Evolutionary conservation across 140 eudicot species (phyloP).

Genomic region (Ambrosia hybrid): DNA sequence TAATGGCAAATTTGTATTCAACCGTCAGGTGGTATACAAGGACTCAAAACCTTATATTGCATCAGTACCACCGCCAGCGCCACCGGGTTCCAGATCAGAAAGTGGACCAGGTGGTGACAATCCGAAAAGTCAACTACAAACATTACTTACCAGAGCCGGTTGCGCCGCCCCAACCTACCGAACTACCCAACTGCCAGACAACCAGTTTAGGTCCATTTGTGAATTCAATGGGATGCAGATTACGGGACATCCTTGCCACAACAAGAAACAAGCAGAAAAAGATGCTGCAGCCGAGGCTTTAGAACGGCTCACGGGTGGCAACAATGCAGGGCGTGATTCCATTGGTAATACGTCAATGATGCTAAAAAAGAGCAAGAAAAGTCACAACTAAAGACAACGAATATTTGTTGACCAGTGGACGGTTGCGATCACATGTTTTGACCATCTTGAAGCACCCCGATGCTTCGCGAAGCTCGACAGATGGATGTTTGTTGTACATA

Average conservation of each 20-base stretch:
- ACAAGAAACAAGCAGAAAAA: constrained; percentile 89
- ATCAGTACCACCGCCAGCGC: constrained; percentile 34
- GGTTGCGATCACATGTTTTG: constrained; percentile 1
- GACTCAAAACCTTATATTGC: constrained; percentile 36
- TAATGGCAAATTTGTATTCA: constrained; percentile 68
- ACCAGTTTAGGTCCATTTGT: constrained; percentile 62
- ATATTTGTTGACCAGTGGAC: background rate
- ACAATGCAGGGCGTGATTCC: constrained; percentile 21
- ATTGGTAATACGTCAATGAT: constrained; percentile 48
- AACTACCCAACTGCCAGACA: constrained; percentile 51
- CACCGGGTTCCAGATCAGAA: constrained; percentile 39
- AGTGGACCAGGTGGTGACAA: constrained; percentile 97
- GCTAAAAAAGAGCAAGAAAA: constrained; percentile 78
- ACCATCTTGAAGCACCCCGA: constrained; percentile 2
- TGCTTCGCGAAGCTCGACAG: background rate
- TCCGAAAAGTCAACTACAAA: constrained; percentile 82
- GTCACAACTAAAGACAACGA: constrained; percentile 34
- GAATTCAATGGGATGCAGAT: constrained; percentile 83
- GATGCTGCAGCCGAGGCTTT: constrained; percentile 94
- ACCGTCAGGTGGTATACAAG: constrained; percentile 42
- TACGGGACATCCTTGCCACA: constrained; percentile 70
- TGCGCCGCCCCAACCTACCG: constrained; percentile 62
- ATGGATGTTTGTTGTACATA: constrained; percentile 31
- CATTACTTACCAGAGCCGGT: constrained; percentile 76
- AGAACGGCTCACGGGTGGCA: constrained; percentile 56